phyloP scores from a whole-genome alignment of 1,284 basidiomycete species.

The Ustilago trichophora region DNA sequence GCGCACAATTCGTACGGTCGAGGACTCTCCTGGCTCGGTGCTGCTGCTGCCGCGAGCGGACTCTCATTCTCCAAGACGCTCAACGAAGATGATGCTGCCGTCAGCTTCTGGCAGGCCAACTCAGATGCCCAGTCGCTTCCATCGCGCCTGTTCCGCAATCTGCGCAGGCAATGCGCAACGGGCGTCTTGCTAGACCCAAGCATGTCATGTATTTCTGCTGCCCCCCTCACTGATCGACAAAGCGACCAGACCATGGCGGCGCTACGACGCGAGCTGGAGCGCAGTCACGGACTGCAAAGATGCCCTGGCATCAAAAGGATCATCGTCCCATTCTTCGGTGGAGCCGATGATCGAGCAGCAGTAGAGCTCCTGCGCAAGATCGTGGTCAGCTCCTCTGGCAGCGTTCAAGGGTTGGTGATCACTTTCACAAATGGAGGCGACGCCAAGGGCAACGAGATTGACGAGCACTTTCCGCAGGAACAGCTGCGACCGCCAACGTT shows the following conservation, averaged over 20 bases:
- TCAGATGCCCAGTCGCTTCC: conserved; percentile 44
- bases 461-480: background rate
- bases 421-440: conserved; percentile 20
- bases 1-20: conserved; percentile 36
- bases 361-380: conserved; percentile 34
- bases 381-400: conserved; percentile 16
- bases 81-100: conserved; percentile 34
- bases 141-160: conserved; percentile 23
- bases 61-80: conserved; percentile 25
- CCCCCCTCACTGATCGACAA: too few species aligned
- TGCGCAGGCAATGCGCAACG: conserved; percentile 32
- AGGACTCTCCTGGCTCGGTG: conserved; percentile 42
- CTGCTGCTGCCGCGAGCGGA: conserved; percentile 37
- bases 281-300: conserved; percentile 15
- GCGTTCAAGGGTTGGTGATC: conserved; percentile 40
- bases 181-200: conserved; percentile 40
- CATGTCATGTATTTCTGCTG: conserved; percentile 10
- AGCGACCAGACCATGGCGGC: background rate
- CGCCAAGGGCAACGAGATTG: background rate
- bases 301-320: conserved; percentile 14
- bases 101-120: conserved; percentile 32
- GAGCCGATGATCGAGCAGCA: conserved; percentile 45
- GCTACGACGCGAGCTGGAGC: conserved; percentile 17
- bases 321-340: conserved; percentile 50
- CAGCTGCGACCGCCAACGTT: background rate